Evolutionary conservation across 495 filamentous ascomycete species (phyloP), one percentile per base, ranked within the genome.

Genomic region (Podospora bellae-mahoneyi): DNA sequence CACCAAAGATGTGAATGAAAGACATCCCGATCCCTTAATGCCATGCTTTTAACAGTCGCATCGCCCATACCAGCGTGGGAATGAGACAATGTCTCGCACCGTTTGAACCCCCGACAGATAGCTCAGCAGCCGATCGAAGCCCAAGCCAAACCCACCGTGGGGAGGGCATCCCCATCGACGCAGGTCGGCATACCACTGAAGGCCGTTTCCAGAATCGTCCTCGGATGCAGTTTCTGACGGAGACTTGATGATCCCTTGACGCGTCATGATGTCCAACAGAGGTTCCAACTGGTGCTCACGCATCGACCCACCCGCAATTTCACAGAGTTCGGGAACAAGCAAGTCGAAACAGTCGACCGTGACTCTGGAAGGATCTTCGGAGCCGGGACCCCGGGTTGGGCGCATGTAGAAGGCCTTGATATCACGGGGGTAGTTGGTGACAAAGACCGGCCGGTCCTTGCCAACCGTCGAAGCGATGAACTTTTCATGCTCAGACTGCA

Each of bases 401-500:
- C 88, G 81, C 95, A 98, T 99, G 80, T 99, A 99, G 85, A 99
- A 99, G 34, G 95, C 90, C 80, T 99, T 99, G 71, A 94, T 85
- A 54, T 82, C 78, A 67, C 84, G 85, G 9, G 95, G 95, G 74
- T 98, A 99, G 75, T 98, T 83, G 19, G 95, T 97, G 66, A 99
- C 89, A 72, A 98, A 99, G 39, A 99, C 87, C 1, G 95, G 95
- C 34, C 59, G 53, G 59, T 87, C 88, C 16, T 84, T 73, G 72
- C 92, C 90, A 64, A 97, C 78, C 16, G 78, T 83, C 55, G 86
- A 82, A 56, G 95, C 93, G 62, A 99, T 86, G 74, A 87, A 97
- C 76, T 87, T 93, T 76, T 99, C 95, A 79, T 99, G 95, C 77
- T 99, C 95, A 5, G 92, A 88, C 68, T 94, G 92, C 63, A 99